phyloP scores from a whole-genome alignment of 805 yeast genomes.

The Yarrowia hollandica region DNA sequence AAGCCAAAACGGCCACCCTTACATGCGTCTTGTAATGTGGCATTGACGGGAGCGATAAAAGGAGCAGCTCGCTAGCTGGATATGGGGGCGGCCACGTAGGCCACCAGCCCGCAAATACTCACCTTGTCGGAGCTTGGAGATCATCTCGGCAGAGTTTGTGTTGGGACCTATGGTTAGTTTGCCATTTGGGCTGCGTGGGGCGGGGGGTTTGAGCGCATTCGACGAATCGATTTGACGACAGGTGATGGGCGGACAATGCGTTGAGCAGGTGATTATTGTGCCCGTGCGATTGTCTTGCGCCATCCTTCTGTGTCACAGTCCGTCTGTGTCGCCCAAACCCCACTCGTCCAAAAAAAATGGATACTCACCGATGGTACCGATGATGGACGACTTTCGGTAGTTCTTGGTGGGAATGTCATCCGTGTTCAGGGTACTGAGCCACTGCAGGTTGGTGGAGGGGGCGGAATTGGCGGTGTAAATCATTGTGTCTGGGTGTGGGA shows the following conservation, averaged over 20 bases:
- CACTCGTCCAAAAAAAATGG: too few relatives aligned
- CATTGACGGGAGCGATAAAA: too few relatives aligned
- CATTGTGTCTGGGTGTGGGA: not conserved
- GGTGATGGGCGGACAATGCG: not conserved
- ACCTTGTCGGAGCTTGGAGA: slow-evolving; percentile 79
- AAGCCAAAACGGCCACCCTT: too few relatives aligned
- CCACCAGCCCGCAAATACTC: too few relatives aligned
- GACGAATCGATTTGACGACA: not conserved
- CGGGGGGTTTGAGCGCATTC: slow-evolving; percentile 1
- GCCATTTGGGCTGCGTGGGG: not conserved
- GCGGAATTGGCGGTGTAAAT: slow-evolving; percentile 29
- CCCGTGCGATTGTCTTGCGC: not conserved
- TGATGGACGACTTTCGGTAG: slow-evolving; percentile 91
- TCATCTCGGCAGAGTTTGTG: slow-evolving; percentile 83
- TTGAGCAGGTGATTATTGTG: not conserved
- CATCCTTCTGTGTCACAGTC: not conserved
- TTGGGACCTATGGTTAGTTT: slow-evolving; percentile 64
- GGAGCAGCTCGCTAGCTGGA: too few relatives aligned
- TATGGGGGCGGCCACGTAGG: too few relatives aligned
- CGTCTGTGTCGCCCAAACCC: too few relatives aligned
- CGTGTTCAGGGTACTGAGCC: slow-evolving; percentile 80
- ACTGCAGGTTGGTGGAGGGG: slow-evolving; percentile 54
- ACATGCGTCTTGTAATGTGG: too few relatives aligned
- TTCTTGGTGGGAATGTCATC: slow-evolving; percentile 70
- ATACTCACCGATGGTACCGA: slow-evolving; percentile 81